Evolutionary conservation across 2,329 filamentous ascomycete genomes (phyloP), one percentile per base, ranked within the genome.

Genomic region (Rhynchosporium secalis): DNA sequence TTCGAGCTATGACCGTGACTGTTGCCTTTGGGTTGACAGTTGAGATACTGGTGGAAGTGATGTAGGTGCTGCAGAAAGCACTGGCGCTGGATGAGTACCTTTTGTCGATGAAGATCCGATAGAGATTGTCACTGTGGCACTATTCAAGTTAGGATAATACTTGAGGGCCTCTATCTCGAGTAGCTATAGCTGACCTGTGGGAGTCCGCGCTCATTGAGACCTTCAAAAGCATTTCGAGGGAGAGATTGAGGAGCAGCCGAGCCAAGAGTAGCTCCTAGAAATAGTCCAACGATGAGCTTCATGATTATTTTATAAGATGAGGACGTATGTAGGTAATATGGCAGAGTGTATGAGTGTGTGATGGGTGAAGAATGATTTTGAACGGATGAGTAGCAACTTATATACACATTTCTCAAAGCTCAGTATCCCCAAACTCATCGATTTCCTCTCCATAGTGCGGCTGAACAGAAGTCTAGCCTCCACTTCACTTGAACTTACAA

Each of bases 51-150:
- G 56, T 58, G 2, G 6, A 38, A 3, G 56, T 49, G 31, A 58
- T 58, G 26, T 58, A 58, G n/a, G 56, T 58, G 45, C n/a, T 49
- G 33, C 56, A 58, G 56, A 58, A 58, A n/a, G 45, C 56, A 40
- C 31, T 49, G n/a, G 56, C 56, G 28, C 56, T 58, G 47, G 45
- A 38, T n/a, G 38, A n/a, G 45, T 58, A 58, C 15, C 28, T 46
- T n/a, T 20, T 29, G 31, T 58, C 56, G 20, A 49, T 15, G 20
- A 58, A 58, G 45, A 58, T 58, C 15, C 56, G 46, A 31, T 49
- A 58, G 8, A 58, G 20, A 20, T 49, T 49, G 45, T 58, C 56
- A 49, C 33, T 46, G 33, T 29, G 20, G 56, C 56, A 58, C 56
- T 58, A 33, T 26, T 36, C 28, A 7, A 28, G 13, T 58, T 31